Evolutionary conservation across 345 rosid species (phyloP), one percentile per base, ranked within the genome.

Genomic region (Abelmoschus esculentus): DNA sequence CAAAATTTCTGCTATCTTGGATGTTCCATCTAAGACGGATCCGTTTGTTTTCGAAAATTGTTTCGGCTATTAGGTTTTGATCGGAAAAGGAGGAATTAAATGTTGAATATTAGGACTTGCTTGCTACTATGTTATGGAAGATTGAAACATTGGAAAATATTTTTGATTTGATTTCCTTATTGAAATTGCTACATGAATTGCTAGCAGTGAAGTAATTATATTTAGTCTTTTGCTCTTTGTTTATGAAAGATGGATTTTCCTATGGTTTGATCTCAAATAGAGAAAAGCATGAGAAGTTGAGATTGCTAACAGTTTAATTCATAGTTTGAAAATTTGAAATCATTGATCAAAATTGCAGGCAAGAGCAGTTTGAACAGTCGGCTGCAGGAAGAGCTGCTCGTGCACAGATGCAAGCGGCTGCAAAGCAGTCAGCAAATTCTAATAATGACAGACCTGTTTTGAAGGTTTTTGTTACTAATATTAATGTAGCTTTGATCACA

Each of bases 361-460:
- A 91, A 77, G 97, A 86, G 73, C 72, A 89, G 55, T 91, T 89
- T 63, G 89, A 93, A 31, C 89, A 91, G 69, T 93, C 98, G 31
- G 95, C 98, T 28, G 90, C 86, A 0, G 98, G 98, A 72, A 91
- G 86, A 78, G 98, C 97, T 67, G 97, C 98, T 1, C 85, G 85
- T 22, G 95, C 96, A 38, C 96, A 91, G 65, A 29, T 83, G 18
- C 81, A 89, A 67, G 88, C 74, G 18, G 83, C 85, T 90, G 91
- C 96, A 12, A 91, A 93, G 76, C 95, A 91, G 73, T 77, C 96
- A 38, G 82, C 86, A 36, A 84, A 82, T 73, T 18, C 91, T 42
- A 87, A 84, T 77, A 80, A 79, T 77, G 95, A 95, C 74, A 90
- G 88, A 80, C 93, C 98, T n/a, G 67, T 42, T 42, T 42, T 63